These are phyloP conservation scores for Physcomitrellopsis africana DNA, from an alignment of 225 moss, liverwort and hornwort species.

Conservation along the genomic window DNA sequence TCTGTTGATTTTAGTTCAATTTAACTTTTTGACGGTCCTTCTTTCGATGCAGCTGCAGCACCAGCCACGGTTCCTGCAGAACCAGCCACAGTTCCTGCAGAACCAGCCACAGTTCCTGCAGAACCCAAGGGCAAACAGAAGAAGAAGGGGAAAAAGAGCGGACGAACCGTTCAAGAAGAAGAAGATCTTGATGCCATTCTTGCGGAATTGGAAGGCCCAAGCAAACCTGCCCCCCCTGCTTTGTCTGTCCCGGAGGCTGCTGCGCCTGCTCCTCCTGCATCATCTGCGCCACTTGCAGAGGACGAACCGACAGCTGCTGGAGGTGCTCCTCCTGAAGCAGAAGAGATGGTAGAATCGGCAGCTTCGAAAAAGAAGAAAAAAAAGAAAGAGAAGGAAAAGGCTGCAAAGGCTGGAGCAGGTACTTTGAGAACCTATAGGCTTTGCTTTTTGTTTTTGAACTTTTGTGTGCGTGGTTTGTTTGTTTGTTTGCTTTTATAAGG, in stretches of 20 bases:
- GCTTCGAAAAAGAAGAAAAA: slow-evolving; percentile 98
- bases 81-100: slow-evolving; percentile 35
- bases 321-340: slow-evolving; percentile 50
- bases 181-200: slow-evolving; percentile 97
- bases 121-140: slow-evolving; percentile 76
- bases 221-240: slow-evolving; percentile 22
- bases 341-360: slow-evolving; percentile 85
- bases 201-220: slow-evolving; percentile 89
- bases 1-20: slow-evolving; percentile 3
- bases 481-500: no score
- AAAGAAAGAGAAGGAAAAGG: slow-evolving; percentile 88
- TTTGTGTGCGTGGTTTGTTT: neutral
- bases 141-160: slow-evolving; percentile 83
- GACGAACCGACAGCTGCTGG: slow-evolving; percentile 36
- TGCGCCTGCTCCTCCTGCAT: slow-evolving; percentile 41
- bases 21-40: neutral
- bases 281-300: slow-evolving; percentile 38
- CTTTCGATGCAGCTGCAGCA: slow-evolving; percentile 35
- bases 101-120: slow-evolving; percentile 29
- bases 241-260: slow-evolving; percentile 37
- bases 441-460: neutral
- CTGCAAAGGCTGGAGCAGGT: slow-evolving; percentile 78
- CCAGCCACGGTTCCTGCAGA: no score
- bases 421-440: neutral
- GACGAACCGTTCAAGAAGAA: slow-evolving; percentile 84